Evolutionary conservation across 768 basidiomycete genomes (phyloP).

Genomic region (Mycena albidolilacea): DNA sequence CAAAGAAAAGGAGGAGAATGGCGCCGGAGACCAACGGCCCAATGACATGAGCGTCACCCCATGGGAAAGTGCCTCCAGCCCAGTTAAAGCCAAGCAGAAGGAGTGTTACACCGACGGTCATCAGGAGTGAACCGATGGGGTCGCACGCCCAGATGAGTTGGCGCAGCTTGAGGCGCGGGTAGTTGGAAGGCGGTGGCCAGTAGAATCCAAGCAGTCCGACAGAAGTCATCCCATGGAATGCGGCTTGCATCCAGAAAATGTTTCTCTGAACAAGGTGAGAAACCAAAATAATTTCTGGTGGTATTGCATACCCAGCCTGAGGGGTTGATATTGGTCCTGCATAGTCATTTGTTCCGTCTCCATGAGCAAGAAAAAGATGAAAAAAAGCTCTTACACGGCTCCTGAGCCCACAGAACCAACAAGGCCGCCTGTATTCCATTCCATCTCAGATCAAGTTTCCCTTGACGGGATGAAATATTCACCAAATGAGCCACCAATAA

Average conservation of each 20-base stretch:
- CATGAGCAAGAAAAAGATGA: too few relatives aligned
- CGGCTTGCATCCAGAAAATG: slow-evolving; percentile 42
- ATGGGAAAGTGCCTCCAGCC: slow-evolving; percentile 38
- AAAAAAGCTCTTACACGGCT: slow-evolving; percentile 25
- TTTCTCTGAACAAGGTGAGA: slow-evolving; percentile 27
- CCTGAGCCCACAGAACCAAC: slow-evolving; percentile 35
- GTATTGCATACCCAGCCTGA: slow-evolving; percentile 33
- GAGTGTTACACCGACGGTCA: slow-evolving; percentile 22
- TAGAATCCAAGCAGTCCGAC: slow-evolving; percentile 39
- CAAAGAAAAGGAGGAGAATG: slow-evolving; percentile 36
- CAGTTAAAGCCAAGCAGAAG: slow-evolving; percentile 37
- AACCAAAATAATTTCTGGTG: background rate
- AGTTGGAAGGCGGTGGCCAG: slow-evolving; percentile 38
- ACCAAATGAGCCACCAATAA: slow-evolving; percentile 41
- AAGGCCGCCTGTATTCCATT: slow-evolving; percentile 19
- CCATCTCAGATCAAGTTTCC: background rate
- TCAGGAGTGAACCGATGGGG: slow-evolving; percentile 29
- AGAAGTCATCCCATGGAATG: slow-evolving; percentile 35
- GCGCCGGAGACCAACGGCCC: slow-evolving; percentile 32
- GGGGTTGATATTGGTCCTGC: slow-evolving; percentile 36
- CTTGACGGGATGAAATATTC: background rate
- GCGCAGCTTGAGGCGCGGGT: slow-evolving; percentile 27
- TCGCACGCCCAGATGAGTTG: slow-evolving; percentile 37
- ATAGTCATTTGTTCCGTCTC: background rate
- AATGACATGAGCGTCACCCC: slow-evolving; percentile 36